Base-by-base conservation (phyloP, 2,329 filamentous ascomycete species). In the Zymoseptoria passerinii region DNA sequence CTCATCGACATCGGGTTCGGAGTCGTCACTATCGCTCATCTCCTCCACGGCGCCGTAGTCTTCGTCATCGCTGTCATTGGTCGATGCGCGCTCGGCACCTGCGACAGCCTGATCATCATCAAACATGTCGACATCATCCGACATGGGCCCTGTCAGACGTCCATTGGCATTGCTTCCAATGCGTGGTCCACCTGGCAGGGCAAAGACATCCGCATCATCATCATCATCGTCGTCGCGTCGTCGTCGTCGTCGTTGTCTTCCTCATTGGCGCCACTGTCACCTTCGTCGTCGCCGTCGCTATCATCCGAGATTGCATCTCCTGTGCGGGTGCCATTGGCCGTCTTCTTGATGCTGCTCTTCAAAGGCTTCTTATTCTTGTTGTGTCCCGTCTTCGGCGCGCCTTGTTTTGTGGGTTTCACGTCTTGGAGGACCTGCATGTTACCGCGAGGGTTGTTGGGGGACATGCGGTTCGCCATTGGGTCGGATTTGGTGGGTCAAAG, bases 41-140 rank as follows among this genome's bases (percentile, higher is more conserved):
- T 67, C 63, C 28, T 71, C 66, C 20, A 71, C 61, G 4, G 52
- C 71, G 18, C 58, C 66, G 54, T 72, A 71, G 50, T 68, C 69
- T 8, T 71, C 62, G 23, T 66, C 64, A 28, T 70, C 63, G 50
- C 61, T 63, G 49, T 65, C 63, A 40, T 58, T 59, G 4, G 23
- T n/a, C 8, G 23, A 29, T 6, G 54, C 58, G 7, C 51, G 20
- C 23, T 62, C 58, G 1, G 59, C 63, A n/a, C 60, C 63, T 48
- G 61, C 56, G 8, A 58, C 52, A 23, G 63, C 58, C 28, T 63
- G 56, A n/a, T 58, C 40, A 18, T 61, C 62, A 51, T 65, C 60
- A 52, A 59, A 53, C 48, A 56, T 50, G 9, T 59, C 48, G 18
- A 29, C 58, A 18, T 57, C 55, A 18, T 56, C 53, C 28, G 52